A percentile compares a stretch with the other conserved stretches of the same genome.
phyloP scores from a whole-genome alignment of 2,329 filamentous ascomycete genomes.

The Sporothrix protearum region DNA sequence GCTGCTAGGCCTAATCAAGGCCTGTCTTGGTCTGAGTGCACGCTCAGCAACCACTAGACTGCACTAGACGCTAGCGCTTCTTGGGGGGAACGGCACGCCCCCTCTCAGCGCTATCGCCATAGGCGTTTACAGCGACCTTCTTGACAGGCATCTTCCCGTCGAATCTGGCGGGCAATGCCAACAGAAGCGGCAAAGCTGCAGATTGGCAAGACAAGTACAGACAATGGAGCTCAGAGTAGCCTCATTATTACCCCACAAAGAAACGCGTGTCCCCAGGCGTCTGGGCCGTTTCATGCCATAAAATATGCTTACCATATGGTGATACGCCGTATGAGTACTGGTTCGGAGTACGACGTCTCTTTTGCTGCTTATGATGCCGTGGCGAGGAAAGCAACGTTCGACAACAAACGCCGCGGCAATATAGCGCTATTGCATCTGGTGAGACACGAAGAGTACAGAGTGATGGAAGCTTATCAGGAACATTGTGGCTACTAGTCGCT shows the following conservation, averaged over 20 bases:
- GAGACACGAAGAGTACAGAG: neutral
- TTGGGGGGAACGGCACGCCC: neutral
- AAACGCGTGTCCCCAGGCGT: neutral
- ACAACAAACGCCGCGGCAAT: neutral
- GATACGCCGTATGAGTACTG: neutral
- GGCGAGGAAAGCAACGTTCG: neutral
- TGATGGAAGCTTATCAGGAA: neutral
- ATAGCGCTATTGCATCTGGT: neutral
- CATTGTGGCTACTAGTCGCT: neutral
- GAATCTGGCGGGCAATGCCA: neutral
- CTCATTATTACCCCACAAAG: neutral
- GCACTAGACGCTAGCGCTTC: slow-evolving; percentile 9
- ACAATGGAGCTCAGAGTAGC: neutral
- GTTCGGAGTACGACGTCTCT: neutral
- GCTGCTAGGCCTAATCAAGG: neutral
- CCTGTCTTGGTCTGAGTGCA: neutral
- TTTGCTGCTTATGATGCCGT: neutral
- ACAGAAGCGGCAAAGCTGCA: neutral
- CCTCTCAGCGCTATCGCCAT: neutral
- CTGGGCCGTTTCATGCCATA: slow-evolving; percentile 1
- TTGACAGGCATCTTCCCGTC: neutral
- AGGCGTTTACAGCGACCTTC: neutral
- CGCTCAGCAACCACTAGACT: slow-evolving; percentile 7
- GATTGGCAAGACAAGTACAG: neutral
- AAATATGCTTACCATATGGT: neutral